Base-by-base conservation (phyloP, 1,139 yeast species). In the Hemisphaericaspora xylofermentans region DNA sequence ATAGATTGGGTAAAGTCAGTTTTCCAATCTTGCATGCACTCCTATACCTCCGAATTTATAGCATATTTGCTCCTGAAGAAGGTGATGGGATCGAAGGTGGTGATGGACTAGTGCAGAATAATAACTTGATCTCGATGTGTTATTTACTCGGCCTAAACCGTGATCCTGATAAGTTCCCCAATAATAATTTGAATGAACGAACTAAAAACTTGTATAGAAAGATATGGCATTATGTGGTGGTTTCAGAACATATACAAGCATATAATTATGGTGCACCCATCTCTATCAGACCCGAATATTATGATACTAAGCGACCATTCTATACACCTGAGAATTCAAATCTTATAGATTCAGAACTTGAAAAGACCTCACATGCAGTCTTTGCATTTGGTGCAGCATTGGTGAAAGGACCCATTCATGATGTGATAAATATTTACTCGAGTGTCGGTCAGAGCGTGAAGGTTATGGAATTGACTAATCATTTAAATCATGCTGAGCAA, bases 21-120 rank as follows among this genome's bases (percentile, higher is more conserved):
- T 44, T 65, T 32, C 54, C 58, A 0, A 57, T 63, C 1, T 55
- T 66, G 22, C 70, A 64, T 40, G 56, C 60, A 32, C 66, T 71
- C 2, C 44, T 77, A 8, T 57, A 67, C 46, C 63, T 76, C 58
- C 60, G 77, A 28, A 57, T 75, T 13, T 78, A 78, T 46, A 70
- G 71, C 28, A 56, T 60, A 15, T 61, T 53, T 38, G 78, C 80
- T 0, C 81, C 81, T 0, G 81, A 76, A 47, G 80, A 74, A 47
- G 78, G 80, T 14, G 74, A 71, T 47, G 74, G 70, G 2, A 57
- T 68, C 1, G 75, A 70, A 45, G 74, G 74, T 7, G 69, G 69
- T 0, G 78, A 72, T 47, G 62, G 74, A 0, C 62, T 59, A 34
- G 56, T 67, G 1, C 61, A 59, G 47, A 64, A 58, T 33, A 74